Base-by-base conservation (phyloP, 768 basidiomycete species). In the Russula foetens region DNA sequence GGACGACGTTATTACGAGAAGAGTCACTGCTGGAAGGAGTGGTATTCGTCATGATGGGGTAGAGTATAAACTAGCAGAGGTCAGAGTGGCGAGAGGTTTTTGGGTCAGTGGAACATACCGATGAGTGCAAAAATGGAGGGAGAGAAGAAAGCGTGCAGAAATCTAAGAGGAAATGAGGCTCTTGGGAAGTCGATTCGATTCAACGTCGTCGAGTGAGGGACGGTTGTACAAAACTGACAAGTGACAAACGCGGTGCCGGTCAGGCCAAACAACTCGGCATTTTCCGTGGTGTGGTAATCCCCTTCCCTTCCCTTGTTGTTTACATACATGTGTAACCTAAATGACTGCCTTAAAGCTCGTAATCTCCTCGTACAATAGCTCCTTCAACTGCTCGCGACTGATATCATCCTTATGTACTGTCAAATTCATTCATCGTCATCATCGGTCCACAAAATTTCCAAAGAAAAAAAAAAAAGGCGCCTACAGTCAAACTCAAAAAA, bases 401-500 rank as follows among this genome's bases (percentile, higher is more conserved):
- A 97, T 93, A 64, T 92, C 91, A 66, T 97, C 95, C 78, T 98
- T 96, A 78, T 94, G 89, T 65, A 92, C 90, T 91, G 72, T 21
- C 47, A 43, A 6, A 26, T 56, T 53, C 24, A 43, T 24, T 39
- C 2, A 35, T 35, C 35, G 6, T 2, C 5, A 5, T 3, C 8
- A 47, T 41, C 64, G 9, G 60, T 23, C 29, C 19, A 15, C 35
- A 35, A 35, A 35, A 17, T 9, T 38, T 19, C 19, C 7, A 41
- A 48, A 3, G 8, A 58, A 55, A n/a, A n/a, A n/a, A n/a, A n/a
- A n/a, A n/a, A n/a, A n/a, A n/a, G n/a, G n/a, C 4, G 81, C 88
- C 75, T 65, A 91, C 89, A 75, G 72, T 99, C 97, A 71, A 98
- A 98, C 69, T 96, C 93, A 73, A 99, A 99, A 79, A 98, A 99